phyloP scores from a whole-genome alignment of 208 protist genomes.

The Histomonas meleagridis region DNA sequence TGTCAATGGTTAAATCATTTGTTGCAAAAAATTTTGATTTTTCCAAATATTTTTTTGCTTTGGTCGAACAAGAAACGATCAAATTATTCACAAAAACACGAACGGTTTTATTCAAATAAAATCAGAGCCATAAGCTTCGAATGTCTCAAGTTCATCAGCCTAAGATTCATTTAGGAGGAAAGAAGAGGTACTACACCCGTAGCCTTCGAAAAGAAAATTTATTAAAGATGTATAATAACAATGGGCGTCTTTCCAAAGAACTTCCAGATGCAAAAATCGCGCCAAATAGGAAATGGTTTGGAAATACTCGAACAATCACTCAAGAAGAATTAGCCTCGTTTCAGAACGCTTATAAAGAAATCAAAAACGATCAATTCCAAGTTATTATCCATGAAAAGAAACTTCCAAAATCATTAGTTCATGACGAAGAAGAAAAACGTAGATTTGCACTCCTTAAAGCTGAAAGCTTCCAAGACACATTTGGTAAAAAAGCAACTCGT shows the following conservation, averaged over 20 bases:
- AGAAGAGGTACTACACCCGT: neutral
- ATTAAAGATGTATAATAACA: conserved; percentile 20
- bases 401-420: conserved; percentile 62
- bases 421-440: conserved; percentile 17
- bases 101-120: no score
- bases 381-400: conserved; percentile 85
- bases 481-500: conserved; percentile 76
- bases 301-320: conserved; percentile 81
- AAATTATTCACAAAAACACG: no score
- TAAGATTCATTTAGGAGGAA: neutral
- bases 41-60: no score
- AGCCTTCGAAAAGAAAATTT: neutral
- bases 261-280: conserved; percentile 64
- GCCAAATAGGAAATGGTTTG: conserved; percentile 86
- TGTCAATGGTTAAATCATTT: no score
- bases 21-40: no score
- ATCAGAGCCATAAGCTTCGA: no score
- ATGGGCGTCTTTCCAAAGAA: conserved; percentile 34
- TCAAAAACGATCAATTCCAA: conserved; percentile 86
- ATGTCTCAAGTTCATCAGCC: no score
- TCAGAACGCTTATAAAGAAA: conserved; percentile 75
- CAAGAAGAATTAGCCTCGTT: conserved; percentile 83
- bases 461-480: conserved; percentile 80
- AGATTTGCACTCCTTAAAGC: conserved; percentile 70
- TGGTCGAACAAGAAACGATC: no score